phyloP scores from a whole-genome alignment of 352 stramenopile species.

The Globisporangium takayamanum region DNA sequence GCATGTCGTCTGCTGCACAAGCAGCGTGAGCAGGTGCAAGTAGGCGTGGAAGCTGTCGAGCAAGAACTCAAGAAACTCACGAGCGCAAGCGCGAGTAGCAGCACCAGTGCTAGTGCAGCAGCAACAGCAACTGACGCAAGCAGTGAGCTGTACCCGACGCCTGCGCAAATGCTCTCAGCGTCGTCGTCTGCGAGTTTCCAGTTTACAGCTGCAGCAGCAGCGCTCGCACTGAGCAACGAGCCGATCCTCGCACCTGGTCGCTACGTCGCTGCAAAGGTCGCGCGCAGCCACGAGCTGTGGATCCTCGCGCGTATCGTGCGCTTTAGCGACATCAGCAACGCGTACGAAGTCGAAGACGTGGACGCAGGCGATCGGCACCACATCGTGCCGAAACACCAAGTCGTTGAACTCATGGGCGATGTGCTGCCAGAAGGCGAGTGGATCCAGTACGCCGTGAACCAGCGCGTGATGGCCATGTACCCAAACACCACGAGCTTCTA shows the following conservation, averaged over 20 bases:
- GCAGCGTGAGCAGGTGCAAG: constrained; percentile 43
- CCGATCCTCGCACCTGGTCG: constrained; percentile 39
- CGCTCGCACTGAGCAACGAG: constrained; percentile 23
- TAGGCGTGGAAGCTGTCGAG: constrained; percentile 52
- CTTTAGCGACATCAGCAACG: constrained; percentile 86
- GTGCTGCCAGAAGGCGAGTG: constrained; percentile 44
- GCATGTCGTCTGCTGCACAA: constrained; percentile 47
- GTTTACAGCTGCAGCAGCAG: constrained; percentile 10
- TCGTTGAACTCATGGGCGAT: constrained; percentile 88
- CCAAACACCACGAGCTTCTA: constrained; percentile 98
- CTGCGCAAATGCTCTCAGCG: constrained; percentile 3
- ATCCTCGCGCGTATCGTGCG: constrained; percentile 90
- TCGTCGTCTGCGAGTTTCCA: constrained; percentile 12
- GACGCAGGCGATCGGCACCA: constrained; percentile 77
- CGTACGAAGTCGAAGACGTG: constrained; percentile 96
- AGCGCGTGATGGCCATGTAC: constrained; percentile 96
- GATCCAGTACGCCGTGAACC: constrained; percentile 86
- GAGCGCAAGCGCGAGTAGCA: constrained; percentile 17
- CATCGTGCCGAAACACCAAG: constrained; percentile 63
- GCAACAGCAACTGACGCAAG: not conserved
- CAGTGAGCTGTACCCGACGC: constrained; percentile 6
- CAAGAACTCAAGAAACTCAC: constrained; percentile 35
- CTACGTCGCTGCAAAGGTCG: constrained; percentile 70
- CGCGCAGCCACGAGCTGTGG: constrained; percentile 80
- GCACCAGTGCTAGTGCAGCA: not conserved